phyloP scores from a whole-genome alignment of 805 yeast genomes.

The Candida maesae region DNA sequence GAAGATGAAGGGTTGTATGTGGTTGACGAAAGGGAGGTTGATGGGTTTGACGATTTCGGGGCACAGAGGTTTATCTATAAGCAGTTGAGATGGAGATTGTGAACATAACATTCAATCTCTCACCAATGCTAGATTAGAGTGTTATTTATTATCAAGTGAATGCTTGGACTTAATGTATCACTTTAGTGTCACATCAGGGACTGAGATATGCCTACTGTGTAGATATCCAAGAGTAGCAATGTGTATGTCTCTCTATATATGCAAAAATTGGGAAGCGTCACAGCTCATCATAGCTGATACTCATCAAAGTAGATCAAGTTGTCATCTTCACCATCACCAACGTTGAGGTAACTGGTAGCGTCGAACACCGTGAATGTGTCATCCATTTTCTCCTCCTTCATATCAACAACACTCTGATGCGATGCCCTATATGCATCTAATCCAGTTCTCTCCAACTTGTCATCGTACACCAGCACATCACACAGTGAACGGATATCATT shows the following conservation, averaged over 20 bases:
- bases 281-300: constrained; percentile 37
- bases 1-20: constrained; percentile 28
- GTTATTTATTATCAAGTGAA: no score
- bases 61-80: constrained; percentile 50
- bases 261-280: no score
- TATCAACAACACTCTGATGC: constrained; percentile 74
- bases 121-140: no score
- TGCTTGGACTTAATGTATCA: no score
- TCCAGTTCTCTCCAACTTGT: constrained; percentile 65
- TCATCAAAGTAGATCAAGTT: constrained; percentile 45
- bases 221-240: no score
- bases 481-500: constrained; percentile 78
- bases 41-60: constrained; percentile 88
- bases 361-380: constrained; percentile 38
- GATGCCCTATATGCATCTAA: constrained; percentile 73
- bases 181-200: no score
- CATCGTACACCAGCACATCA: constrained; percentile 85
- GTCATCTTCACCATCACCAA: constrained; percentile 32
- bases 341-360: constrained; percentile 37
- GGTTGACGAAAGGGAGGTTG: constrained; percentile 32
- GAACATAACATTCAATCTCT: no score
- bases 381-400: constrained; percentile 37
- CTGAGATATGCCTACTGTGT: no score
- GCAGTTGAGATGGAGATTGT: constrained; percentile 30
- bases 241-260: no score